phyloP scores from a whole-genome alignment of 1,139 yeast genomes.

The Martiniozyma asiatica region DNA sequence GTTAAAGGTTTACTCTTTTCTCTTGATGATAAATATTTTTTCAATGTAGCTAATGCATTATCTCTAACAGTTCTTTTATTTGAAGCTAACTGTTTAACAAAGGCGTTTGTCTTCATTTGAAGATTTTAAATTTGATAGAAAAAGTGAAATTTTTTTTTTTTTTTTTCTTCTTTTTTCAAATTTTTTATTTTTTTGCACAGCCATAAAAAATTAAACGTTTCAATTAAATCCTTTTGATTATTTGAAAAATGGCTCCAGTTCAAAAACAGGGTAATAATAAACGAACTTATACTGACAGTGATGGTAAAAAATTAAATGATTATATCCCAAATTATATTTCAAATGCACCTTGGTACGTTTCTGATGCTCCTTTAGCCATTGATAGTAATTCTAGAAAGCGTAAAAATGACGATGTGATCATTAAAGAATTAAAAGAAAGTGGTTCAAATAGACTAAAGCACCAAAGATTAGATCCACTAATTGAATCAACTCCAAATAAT shows the following conservation, averaged over 20 bases:
- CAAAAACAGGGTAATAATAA: neutral
- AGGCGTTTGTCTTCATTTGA: constrained; percentile 27
- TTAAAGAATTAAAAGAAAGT: constrained; percentile 11
- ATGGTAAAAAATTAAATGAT: constrained; percentile 27
- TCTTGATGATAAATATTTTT: constrained; percentile 37
- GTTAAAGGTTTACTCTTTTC: constrained; percentile 14
- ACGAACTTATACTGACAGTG: constrained; percentile 19
- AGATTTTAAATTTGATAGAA: neutral
- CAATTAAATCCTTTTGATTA: too few species aligned
- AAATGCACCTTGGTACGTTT: constrained; percentile 40
- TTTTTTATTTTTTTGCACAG: neutral
- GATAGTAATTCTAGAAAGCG: constrained; percentile 19
- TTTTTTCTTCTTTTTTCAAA: neutral
- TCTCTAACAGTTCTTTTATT: constrained; percentile 68
- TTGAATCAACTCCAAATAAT: constrained; percentile 20
- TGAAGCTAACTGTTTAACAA: constrained; percentile 77
- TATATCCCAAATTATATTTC: constrained; percentile 36
- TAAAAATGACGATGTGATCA: constrained; percentile 16
- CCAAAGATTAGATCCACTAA: constrained; percentile 30
- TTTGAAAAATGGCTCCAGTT: too few species aligned
- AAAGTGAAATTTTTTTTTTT: constrained; percentile 4
- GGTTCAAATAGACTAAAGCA: constrained; percentile 37
- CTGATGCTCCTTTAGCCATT: constrained; percentile 13
- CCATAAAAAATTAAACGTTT: too few species aligned
- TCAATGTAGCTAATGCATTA: constrained; percentile 59